Evolutionary conservation across 768 basidiomycete species (phyloP).

Genomic region (Piloderma croceum): DNA sequence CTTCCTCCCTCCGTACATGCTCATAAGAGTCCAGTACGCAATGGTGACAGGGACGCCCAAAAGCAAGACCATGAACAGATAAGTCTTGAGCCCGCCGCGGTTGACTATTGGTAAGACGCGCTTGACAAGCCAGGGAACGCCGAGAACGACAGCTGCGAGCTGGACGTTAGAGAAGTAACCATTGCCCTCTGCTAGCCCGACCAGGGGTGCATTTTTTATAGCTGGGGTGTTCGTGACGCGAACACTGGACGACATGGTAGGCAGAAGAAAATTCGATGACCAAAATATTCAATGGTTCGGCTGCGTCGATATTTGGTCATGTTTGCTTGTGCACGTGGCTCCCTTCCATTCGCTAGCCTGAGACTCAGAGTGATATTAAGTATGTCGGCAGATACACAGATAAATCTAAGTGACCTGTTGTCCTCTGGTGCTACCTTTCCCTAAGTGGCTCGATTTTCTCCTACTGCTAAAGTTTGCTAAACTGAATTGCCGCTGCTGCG

Average conservation of each 20-base stretch:
- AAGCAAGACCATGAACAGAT: constrained; percentile 71
- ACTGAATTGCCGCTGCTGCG: too few species aligned
- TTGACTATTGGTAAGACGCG: constrained; percentile 75
- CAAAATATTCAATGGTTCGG: constrained; percentile 1
- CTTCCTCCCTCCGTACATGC: constrained; percentile 70
- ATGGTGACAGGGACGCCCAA: constrained; percentile 73
- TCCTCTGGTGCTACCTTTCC: too few species aligned
- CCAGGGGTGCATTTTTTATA: constrained; percentile 80
- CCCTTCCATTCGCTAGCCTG: too few species aligned
- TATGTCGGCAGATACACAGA: too few species aligned
- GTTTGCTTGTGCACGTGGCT: neutral
- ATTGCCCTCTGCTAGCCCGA: constrained; percentile 82
- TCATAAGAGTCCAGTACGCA: constrained; percentile 87
- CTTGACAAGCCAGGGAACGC: constrained; percentile 82
- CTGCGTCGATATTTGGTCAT: constrained; percentile 1
- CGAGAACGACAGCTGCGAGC: constrained; percentile 69
- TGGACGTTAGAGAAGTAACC: constrained; percentile 78
- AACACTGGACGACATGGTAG: constrained; percentile 42
- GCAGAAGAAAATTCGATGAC: neutral
- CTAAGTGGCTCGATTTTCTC: too few species aligned
- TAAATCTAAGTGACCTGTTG: too few species aligned
- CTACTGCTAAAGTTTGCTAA: too few species aligned
- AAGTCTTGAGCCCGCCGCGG: constrained; percentile 81
- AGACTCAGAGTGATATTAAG: too few species aligned
- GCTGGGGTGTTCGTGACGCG: constrained; percentile 63